Evolutionary conservation across 257 asterid genomes (phyloP).

Genomic region (Gentiana dahurica): DNA sequence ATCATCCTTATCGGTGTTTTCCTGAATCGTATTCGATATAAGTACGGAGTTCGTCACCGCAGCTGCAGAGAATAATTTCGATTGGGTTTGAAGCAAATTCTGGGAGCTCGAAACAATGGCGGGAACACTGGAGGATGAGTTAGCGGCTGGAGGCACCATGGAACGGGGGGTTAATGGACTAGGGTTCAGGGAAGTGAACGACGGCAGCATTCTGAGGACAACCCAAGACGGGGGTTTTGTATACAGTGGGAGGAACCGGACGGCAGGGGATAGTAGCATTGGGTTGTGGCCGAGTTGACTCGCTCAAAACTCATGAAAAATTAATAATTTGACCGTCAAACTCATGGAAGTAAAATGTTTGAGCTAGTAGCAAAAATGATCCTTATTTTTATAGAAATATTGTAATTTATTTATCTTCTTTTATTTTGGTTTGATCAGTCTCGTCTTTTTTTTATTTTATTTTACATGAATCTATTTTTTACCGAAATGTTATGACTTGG

Average conservation of each 20-base stretch:
- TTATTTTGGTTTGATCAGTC: too few species aligned
- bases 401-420: too few species aligned
- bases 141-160: slow-evolving; percentile 17
- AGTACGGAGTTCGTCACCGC: slow-evolving; percentile 12
- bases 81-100: slow-evolving; percentile 9
- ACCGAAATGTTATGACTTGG: too few species aligned
- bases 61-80: slow-evolving; percentile 21
- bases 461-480: too few species aligned
- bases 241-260: slow-evolving; percentile 18
- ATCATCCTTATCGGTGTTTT: slow-evolving; percentile 2
- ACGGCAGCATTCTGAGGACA: slow-evolving; percentile 17
- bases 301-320: too few species aligned
- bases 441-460: too few species aligned
- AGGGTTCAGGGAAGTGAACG: slow-evolving; percentile 23
- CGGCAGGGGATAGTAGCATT: too few species aligned
- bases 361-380: too few species aligned
- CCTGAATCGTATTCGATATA: slow-evolving; percentile 5
- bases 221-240: slow-evolving; percentile 26
- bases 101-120: slow-evolving; percentile 17
- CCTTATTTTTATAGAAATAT: too few species aligned
- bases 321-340: too few species aligned
- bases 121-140: slow-evolving; percentile 18
- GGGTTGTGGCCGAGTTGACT: too few species aligned
- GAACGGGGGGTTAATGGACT: slow-evolving; percentile 20
- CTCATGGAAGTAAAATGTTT: too few species aligned